Base-by-base conservation (phyloP, 2,329 filamentous ascomycete genomes). In the Botrytis hyacinthi region DNA sequence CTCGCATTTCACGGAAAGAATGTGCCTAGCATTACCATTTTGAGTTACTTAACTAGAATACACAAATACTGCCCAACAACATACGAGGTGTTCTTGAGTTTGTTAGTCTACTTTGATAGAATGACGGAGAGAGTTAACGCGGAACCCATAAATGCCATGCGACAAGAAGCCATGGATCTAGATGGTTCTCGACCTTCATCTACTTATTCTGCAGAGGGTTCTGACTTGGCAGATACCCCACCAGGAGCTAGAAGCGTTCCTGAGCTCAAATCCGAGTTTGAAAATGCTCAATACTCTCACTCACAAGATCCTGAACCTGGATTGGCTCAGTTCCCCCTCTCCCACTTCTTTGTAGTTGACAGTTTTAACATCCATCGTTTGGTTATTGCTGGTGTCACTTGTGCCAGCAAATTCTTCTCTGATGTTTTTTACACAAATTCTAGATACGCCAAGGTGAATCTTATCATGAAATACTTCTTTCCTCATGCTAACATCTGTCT, bases 351-450 rank as follows among this genome's bases (percentile, higher is more conserved):
- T 81, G 95, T 98, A 59, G 96, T 98, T 18, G 96, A 99, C 84
- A 98, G 96, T 84, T 99, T 96, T 85, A 99, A 99, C 83, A 98
- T 99, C 76, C 96, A 99, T 81, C 91, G 96, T 72, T 86, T 99
- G 72, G 95, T 98, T 72, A 99, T 99, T 81, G 94, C 96, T 3
- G 96, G 95, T 51, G 96, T 99, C 62, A 99, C 96, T 4, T 98
- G 96, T 83, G 95, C 96, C 8, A 98, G 95, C 88, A 99, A 99
- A 83, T 99, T 98, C 87, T 99, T 99, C 84, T 98, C 95, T 8
- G 89, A 99, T 84, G 95, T 98, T 59, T 99, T 99, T 80, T 99
- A 98, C 82, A 99, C 96, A 16, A 99, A 99, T 83, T 98, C 96
- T 72, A 90, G 96, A 90, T 99, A 99, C 82, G 96, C 96, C 74